Base-by-base conservation (phyloP, 2,329 filamentous ascomycete genomes). In the Didymellaceae sp. region DNA sequence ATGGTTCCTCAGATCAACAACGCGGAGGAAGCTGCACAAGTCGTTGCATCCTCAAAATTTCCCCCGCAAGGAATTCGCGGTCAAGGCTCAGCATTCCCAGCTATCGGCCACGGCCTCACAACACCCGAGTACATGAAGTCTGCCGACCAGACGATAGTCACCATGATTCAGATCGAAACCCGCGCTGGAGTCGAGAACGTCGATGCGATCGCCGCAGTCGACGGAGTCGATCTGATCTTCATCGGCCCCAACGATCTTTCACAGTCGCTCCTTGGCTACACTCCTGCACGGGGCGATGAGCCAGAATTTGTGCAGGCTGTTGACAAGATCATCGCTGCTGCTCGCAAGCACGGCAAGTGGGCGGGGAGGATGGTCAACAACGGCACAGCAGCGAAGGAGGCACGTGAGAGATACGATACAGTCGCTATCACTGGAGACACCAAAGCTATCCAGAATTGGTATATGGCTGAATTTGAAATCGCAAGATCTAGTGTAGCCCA, bases 161-260 rank as follows among this genome's bases (percentile, higher is more conserved):
- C 82, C 13, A 85, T 87, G 73, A 83, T 87, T 9, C 86, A 88
- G 68, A 87, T 88, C 43, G 86, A 88, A 73, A 87, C 86, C 0
- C 75, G 76, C 53, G 84, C 86, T 65, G 85, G 85, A 0, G 73
- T 88, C 11, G 80, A 78, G 37, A 78, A 79, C 44, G 73, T 87
- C 1, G 84, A 87, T 25, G 82, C 81, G 38, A 88, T 88, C 66
- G 84, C 83, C 32, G 76, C 80, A 16, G 75, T 86, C 17, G 72
- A 82, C 3, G 83, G 83, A 3, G 75, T 88, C 17, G 86, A 88
- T 54, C 79, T 85, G 4, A 71, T 88, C 18, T 87, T 87, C 64
- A 78, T 88, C 37, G 86, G 86, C 0, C 85, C 86, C 1, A 87
- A 86, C 63, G 85, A 88, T 61, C 76, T 88, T 43, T 86, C 82